phyloP scores from a whole-genome alignment of 1,139 yeast species.

The Hyphopichia pseudoburtonii region DNA sequence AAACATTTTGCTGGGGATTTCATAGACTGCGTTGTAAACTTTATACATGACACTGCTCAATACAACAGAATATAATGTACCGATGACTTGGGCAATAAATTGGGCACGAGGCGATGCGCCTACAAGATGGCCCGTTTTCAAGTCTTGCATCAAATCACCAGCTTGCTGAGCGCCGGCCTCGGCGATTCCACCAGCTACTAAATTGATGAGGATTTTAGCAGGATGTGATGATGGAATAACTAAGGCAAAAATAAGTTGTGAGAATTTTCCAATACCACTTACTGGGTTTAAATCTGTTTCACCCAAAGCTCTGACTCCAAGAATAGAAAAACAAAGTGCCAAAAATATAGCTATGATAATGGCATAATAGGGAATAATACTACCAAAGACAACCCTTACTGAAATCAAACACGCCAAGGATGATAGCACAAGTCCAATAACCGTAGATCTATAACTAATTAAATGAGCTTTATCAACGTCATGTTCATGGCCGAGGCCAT shows the following conservation, averaged over 20 bases:
- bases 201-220: slow-evolving; percentile 76
- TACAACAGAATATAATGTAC: slow-evolving; percentile 79
- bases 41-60: slow-evolving; percentile 80
- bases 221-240: slow-evolving; percentile 77
- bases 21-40: slow-evolving; percentile 76
- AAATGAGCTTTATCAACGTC: slow-evolving; percentile 36
- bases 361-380: slow-evolving; percentile 69
- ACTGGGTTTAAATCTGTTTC: slow-evolving; percentile 97
- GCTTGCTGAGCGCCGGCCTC: slow-evolving; percentile 99
- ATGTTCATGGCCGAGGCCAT: too few relatives aligned
- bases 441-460: slow-evolving; percentile 51
- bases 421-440: slow-evolving; percentile 63
- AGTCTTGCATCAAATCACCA: slow-evolving; percentile 96
- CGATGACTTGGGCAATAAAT: slow-evolving; percentile 84
- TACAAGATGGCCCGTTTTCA: slow-evolving; percentile 87
- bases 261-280: slow-evolving; percentile 91
- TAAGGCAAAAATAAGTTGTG: slow-evolving; percentile 83
- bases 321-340: slow-evolving; percentile 75
- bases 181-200: slow-evolving; percentile 94
- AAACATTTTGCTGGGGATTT: slow-evolving; percentile 77
- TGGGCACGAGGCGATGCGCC: slow-evolving; percentile 95
- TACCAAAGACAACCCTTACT: slow-evolving; percentile 67
- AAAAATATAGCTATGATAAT: slow-evolving; percentile 65
- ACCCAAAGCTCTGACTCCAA: slow-evolving; percentile 92
- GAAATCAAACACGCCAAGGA: slow-evolving; percentile 65